These are phyloP conservation scores for Cadophora malorum DNA, from an alignment of 2,329 filamentous ascomycete genomes.

Conservation along the genomic window DNA sequence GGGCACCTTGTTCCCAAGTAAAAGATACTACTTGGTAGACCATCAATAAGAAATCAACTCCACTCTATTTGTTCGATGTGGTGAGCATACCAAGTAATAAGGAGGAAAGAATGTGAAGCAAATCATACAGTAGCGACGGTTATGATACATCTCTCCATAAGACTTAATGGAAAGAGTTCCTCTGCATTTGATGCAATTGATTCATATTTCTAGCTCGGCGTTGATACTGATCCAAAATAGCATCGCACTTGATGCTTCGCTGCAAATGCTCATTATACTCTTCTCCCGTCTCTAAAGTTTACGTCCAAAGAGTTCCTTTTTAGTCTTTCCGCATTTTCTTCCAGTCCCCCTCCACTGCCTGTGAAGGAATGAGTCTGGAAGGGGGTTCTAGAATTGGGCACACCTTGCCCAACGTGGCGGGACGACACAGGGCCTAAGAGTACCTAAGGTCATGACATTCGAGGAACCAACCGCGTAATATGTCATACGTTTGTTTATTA, in stretches of 20 bases:
- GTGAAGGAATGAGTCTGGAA: constrained; percentile 3
- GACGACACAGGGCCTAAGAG: constrained; percentile 1
- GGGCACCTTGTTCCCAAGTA: not conserved
- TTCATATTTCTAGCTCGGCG: not conserved
- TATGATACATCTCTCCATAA: constrained; percentile 1
- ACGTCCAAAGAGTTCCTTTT: not conserved
- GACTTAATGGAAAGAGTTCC: not conserved
- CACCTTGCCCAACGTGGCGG: constrained; percentile 1
- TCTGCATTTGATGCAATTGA: not conserved
- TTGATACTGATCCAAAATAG: not conserved
- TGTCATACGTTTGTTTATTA: not conserved
- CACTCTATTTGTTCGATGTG: not conserved
- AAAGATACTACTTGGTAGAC: not conserved
- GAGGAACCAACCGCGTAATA: constrained; percentile 10
- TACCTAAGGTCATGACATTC: constrained; percentile 5
- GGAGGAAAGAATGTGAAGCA: not conserved
- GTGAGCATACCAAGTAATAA: not conserved
- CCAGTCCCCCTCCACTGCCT: not conserved
- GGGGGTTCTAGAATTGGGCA: constrained; percentile 4
- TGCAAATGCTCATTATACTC: not conserved
- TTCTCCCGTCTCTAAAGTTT: not conserved
- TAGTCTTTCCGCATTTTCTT: not conserved
- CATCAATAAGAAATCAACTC: not conserved
- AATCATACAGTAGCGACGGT: not conserved
- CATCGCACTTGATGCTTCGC: not conserved